These are phyloP conservation scores for Termitomyces bulborhizus DNA, from an alignment of 768 basidiomycete species.

Conservation along the genomic window DNA sequence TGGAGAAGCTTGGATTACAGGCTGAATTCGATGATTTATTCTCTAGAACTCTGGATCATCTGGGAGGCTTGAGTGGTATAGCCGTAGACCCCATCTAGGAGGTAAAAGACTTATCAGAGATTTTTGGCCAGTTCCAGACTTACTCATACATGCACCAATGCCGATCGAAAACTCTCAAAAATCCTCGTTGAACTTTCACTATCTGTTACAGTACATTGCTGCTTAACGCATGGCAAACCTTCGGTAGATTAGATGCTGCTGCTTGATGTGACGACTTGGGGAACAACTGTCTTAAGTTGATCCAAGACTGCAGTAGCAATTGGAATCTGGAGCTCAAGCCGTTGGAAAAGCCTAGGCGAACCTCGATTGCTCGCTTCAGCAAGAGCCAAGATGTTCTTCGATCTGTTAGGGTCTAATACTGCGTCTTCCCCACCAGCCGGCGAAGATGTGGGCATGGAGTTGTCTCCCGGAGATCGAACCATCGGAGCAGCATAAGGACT, in stretches of 20 bases:
- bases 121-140: neutral
- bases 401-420: neutral
- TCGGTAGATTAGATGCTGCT: neutral
- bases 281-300: neutral
- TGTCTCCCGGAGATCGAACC: neutral
- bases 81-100: neutral
- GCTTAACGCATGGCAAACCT: too few relatives aligned
- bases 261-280: neutral
- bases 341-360: neutral
- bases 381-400: slow-evolving; percentile 1
- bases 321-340: neutral
- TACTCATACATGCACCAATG: too few relatives aligned
- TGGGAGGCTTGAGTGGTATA: slow-evolving; percentile 36
- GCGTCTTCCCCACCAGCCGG: slow-evolving; percentile 1
- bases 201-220: neutral
- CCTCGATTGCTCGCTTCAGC: neutral
- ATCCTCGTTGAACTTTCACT: neutral
- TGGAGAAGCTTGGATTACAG: slow-evolving; percentile 50
- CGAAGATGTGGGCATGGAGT: neutral
- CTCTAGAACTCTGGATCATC: slow-evolving; percentile 49
- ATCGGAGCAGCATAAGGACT: slow-evolving; percentile 1
- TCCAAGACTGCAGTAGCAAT: neutral
- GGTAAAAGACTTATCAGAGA: neutral
- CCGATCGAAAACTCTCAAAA: too few relatives aligned
- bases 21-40: slow-evolving; percentile 63